A percentile compares a stretch with the other conserved stretches of the same genome.
phyloP scores from a whole-genome alignment of 495 filamentous ascomycete species.

The Evernia prunastri region DNA sequence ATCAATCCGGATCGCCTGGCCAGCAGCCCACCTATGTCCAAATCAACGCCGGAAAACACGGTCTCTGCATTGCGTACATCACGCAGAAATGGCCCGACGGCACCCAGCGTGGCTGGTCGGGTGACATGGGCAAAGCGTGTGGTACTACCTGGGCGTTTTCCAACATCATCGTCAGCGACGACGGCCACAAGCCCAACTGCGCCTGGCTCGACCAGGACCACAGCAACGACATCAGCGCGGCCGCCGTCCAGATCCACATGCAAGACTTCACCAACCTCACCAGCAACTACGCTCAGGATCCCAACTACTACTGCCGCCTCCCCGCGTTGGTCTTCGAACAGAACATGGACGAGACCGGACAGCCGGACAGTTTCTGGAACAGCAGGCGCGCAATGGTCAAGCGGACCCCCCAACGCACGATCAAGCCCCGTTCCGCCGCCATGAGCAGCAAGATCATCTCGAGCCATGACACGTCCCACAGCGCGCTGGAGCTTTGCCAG shows the following conservation, averaged over 20 bases:
- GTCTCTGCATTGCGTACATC: slow-evolving; percentile 19
- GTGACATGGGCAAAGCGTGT: slow-evolving; percentile 10
- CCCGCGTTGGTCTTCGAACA: slow-evolving; percentile 12
- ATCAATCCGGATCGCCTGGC: too few relatives aligned
- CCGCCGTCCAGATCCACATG: slow-evolving; percentile 18
- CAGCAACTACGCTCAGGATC: background rate
- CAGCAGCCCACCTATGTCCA: too few relatives aligned
- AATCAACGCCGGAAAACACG: too few relatives aligned
- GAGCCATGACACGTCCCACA: too few relatives aligned
- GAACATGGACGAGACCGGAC: too few relatives aligned
- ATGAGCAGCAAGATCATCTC: too few relatives aligned
- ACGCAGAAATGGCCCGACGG: slow-evolving; percentile 15
- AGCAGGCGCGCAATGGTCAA: too few relatives aligned
- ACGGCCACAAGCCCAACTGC: slow-evolving; percentile 15
- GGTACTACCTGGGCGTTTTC: slow-evolving; percentile 18
- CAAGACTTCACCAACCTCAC: slow-evolving; percentile 11
- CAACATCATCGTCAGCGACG: slow-evolving; percentile 10
- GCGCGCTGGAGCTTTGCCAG: too few relatives aligned
- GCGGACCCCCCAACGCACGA: too few relatives aligned
- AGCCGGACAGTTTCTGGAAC: too few relatives aligned
- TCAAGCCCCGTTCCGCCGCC: too few relatives aligned
- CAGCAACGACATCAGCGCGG: slow-evolving; percentile 3
- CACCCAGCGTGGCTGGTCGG: slow-evolving; percentile 9
- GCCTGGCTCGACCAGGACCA: slow-evolving; percentile 17
- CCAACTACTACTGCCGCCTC: background rate